These are phyloP conservation scores for Suillus cothurnatus DNA, from an alignment of 768 basidiomycete species.

Conservation along the genomic window DNA sequence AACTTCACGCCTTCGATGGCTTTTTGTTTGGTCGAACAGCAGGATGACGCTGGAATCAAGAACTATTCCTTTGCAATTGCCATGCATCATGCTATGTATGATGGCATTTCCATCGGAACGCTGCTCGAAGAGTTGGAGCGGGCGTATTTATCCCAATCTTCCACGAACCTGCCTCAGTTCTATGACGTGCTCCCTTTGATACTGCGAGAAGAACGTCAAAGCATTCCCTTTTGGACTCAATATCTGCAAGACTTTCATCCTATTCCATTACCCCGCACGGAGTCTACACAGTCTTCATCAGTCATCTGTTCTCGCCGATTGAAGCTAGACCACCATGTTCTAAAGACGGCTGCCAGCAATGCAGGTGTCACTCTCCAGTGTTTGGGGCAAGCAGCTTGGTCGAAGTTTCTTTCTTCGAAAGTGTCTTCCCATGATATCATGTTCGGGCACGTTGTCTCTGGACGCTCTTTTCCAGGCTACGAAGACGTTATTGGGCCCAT, in stretches of 20 bases:
- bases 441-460: conserved; percentile 50
- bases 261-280: conserved; percentile 16
- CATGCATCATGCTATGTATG: conserved; percentile 52
- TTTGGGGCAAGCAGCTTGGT: conserved; percentile 35
- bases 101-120: conserved; percentile 43
- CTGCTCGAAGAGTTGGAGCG: conserved; percentile 36
- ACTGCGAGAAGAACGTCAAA: conserved; percentile 38
- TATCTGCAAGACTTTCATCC: conserved; percentile 28
- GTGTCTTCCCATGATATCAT: conserved; percentile 37
- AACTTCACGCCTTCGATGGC: conserved; percentile 31
- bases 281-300: conserved; percentile 18
- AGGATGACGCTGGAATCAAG: conserved; percentile 12
- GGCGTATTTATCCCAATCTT: conserved; percentile 30
- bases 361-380: conserved; percentile 39
- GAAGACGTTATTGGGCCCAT: conserved; percentile 50
- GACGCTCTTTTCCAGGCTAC: conserved; percentile 41
- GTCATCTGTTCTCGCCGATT: conserved; percentile 16
- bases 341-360: conserved; percentile 8
- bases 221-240: conserved; percentile 41
- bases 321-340: conserved; percentile 16
- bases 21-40: conserved; percentile 5
- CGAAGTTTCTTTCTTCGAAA: conserved; percentile 28
- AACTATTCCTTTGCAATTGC: conserved; percentile 36
- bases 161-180: conserved; percentile 32
- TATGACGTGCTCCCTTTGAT: conserved; percentile 40